phyloP scores from a whole-genome alignment of 2,329 filamentous ascomycete species.

The Tolypocladium album region DNA sequence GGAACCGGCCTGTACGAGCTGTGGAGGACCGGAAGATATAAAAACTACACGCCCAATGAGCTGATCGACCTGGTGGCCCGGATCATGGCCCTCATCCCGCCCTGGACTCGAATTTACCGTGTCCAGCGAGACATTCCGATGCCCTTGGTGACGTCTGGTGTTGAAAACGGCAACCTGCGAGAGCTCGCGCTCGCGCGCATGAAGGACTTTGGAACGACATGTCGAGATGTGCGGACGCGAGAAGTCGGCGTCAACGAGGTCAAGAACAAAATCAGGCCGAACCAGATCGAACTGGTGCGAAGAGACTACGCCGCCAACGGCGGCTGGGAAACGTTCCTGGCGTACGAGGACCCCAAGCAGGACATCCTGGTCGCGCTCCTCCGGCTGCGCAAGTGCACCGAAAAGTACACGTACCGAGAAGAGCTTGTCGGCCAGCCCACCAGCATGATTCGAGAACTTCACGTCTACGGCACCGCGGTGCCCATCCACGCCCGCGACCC shows the following conservation, averaged over 20 bases:
- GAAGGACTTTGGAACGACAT: slow-evolving; percentile 98
- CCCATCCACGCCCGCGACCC: slow-evolving; percentile 92
- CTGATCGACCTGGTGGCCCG: slow-evolving; percentile 91
- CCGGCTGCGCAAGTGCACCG: slow-evolving; percentile 79
- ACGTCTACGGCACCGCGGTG: slow-evolving; percentile 96
- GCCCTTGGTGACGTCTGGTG: slow-evolving; percentile 95
- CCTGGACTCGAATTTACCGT: slow-evolving; percentile 97
- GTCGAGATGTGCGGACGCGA: slow-evolving; percentile 88
- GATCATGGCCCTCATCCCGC: slow-evolving; percentile 89
- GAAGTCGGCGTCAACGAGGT: slow-evolving; percentile 99
- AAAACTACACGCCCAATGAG: slow-evolving; percentile 97
- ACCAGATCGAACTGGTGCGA: slow-evolving; percentile 89
- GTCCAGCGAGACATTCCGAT: slow-evolving; percentile 99
- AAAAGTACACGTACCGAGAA: slow-evolving; percentile 82
- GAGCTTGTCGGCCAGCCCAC: slow-evolving; percentile 81
- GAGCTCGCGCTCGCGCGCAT: slow-evolving; percentile 92
- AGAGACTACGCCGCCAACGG: slow-evolving; percentile 92
- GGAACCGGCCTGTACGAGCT: slow-evolving; percentile 94
- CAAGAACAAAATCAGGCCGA: slow-evolving; percentile 95
- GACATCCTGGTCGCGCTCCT: slow-evolving; percentile 92
- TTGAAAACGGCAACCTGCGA: slow-evolving; percentile 93
- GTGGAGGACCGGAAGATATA: slow-evolving; percentile 93
- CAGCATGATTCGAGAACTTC: slow-evolving; percentile 84
- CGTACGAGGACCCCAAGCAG: slow-evolving; percentile 97
- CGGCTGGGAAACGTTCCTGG: slow-evolving; percentile 96